Conservation (phyloP, 768 basidiomycete genomes). For the Kondoa malvinella region DNA sequence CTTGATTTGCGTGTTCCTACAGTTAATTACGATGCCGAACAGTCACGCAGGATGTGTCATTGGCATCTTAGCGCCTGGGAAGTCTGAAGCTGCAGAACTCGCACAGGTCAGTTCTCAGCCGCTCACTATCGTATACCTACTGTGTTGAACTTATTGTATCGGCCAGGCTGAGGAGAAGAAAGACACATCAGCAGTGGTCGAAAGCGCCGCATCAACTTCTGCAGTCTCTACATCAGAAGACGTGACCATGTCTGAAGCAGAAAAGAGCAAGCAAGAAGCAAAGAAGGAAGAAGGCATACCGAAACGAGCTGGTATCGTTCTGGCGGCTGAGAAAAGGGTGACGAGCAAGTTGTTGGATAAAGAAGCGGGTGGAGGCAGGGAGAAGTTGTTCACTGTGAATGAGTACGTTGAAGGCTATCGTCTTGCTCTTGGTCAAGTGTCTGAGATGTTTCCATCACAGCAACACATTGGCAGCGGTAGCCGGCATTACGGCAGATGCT, state of each 20-base stretch:
- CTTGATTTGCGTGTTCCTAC: conserved; percentile 30
- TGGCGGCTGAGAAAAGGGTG: conserved; percentile 93
- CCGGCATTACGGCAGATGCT: conserved; percentile 89
- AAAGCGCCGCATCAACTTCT: background rate
- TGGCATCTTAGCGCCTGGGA: conserved; percentile 53
- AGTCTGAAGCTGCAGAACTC: conserved; percentile 24
- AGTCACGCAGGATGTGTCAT: conserved; percentile 44
- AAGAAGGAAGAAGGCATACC: conserved; percentile 21
- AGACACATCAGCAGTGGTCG: conserved; percentile 9
- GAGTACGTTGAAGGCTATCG: no score
- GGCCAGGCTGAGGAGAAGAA: conserved; percentile 17
- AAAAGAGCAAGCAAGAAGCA: conserved; percentile 23
- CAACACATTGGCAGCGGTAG: conserved; percentile 87
- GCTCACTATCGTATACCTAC: background rate
- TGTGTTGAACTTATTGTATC: background rate
- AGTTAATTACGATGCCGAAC: conserved; percentile 23
- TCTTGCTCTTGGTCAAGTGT: background rate
- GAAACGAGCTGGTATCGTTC: conserved; percentile 63
- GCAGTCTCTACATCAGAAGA: conserved; percentile 9
- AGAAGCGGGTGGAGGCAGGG: conserved; percentile 85
- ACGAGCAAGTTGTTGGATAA: conserved; percentile 94
- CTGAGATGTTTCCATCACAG: conserved; percentile 35
- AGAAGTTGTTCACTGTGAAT: conserved; percentile 95
- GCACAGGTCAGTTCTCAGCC: conserved; percentile 20
- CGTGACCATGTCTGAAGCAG: conserved; percentile 18